Evolutionary conservation across 371 early-diverging fungal species (phyloP), one percentile per base, ranked within the genome.

Genomic region (Mucor racemosus): DNA sequence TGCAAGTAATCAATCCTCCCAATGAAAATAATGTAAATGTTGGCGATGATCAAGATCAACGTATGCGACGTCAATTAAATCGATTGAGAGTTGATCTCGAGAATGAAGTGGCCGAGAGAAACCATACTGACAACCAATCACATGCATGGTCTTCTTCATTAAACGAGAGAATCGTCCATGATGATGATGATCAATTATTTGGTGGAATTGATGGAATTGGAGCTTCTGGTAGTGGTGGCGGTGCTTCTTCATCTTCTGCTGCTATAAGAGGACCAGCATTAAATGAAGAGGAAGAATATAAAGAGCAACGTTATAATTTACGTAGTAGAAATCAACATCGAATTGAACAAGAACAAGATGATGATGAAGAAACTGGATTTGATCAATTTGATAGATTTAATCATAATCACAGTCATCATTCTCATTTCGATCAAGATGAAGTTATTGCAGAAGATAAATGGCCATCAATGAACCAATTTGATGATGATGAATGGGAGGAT

Each of bases 1-100:
- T 75, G 68, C 72, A 68, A 19, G 67, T 64, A 1, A 40, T 74
- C 1, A 68, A 72, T 31, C 64, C 68, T n/a, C 53, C 65, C 13
- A 53, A 67, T 4, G 34, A 61, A 46, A 56, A 62, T n/a, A 48
- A 56, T 3, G 14, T 53, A 9, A 39, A 67, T 58, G 40, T 26
- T 17, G 39, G 39, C 4, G 42, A 58, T 10, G 46, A 58, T 19
- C 58, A 58, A 36, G 65, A 66, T 17, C 41, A 66, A 36, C 67
- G 31, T 4, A 54, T 62, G 40, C 34, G 56, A 31, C 62, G 55
- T 58, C 62, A 57, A 34, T 62, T 67, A 15, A 41, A 38, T 21
- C 33, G 48, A 38, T 21, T 65, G 14, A n/a, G 66, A 53, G 53
- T 33, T 34, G 60, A 59, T 17, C 19, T 66, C 0, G 60, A 59